These are phyloP conservation scores for Harrya chromipes DNA, from an alignment of 768 basidiomycete species.

Conservation along the genomic window DNA sequence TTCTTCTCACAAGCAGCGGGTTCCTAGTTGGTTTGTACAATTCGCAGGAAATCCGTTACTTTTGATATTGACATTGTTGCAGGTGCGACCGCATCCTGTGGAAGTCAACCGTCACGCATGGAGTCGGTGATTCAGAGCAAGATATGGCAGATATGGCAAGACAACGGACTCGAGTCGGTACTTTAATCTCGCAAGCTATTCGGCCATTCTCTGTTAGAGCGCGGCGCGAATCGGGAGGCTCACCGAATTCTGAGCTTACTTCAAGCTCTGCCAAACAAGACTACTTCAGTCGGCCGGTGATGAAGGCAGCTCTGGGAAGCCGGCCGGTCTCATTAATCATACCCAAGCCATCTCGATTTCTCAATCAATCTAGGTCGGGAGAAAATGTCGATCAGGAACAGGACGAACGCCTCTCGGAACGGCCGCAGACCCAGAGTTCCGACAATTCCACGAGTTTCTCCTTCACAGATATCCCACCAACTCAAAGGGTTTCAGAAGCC, in stretches of 20 bases:
- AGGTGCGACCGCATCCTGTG: conserved; percentile 87
- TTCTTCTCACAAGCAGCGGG: conserved; percentile 75
- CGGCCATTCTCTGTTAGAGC: conserved; percentile 42
- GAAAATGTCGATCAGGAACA: conserved; percentile 23
- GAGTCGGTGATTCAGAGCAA: conserved; percentile 40
- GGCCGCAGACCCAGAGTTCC: conserved; percentile 8
- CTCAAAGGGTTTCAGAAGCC: conserved; percentile 5
- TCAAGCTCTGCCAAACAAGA: conserved; percentile 18
- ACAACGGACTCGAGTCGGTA: conserved; percentile 48
- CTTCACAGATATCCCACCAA: conserved; percentile 7
- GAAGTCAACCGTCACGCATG: conserved; percentile 65
- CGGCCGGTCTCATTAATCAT: conserved; percentile 21
- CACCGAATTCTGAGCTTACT: conserved; percentile 24
- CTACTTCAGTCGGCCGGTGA: conserved; percentile 16
- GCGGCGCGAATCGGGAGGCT: conserved; percentile 38
- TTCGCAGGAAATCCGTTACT: background rate
- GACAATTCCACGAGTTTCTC: conserved; percentile 17
- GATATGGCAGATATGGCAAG: conserved; percentile 29
- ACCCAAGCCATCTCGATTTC: conserved; percentile 18
- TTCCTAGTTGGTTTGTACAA: conserved; percentile 74
- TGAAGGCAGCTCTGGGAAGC: conserved; percentile 10
- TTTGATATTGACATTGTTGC: conserved; percentile 5
- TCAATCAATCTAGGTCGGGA: conserved; percentile 24
- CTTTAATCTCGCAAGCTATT: conserved; percentile 53
- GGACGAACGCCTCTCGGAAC: conserved; percentile 5